Evolutionary conservation across 352 stramenopile species (phyloP).

Genomic region (Phytopythium mirpurense): DNA sequence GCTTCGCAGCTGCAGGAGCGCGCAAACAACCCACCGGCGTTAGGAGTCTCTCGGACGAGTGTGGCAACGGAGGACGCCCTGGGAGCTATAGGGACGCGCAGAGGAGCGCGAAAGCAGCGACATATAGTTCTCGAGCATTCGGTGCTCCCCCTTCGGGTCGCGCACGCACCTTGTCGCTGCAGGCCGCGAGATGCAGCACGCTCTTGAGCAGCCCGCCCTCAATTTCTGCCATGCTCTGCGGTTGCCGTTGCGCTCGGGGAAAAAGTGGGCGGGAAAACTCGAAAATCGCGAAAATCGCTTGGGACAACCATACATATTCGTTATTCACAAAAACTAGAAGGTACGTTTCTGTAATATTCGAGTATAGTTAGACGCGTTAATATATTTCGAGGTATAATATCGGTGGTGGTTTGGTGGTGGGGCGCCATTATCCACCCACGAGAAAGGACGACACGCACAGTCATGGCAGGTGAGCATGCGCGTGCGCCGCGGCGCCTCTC

Average conservation of each 20-base stretch:
- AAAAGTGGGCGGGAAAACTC: slow-evolving; percentile 8
- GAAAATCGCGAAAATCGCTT: neutral
- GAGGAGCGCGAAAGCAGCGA: neutral
- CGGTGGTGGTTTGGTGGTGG: too few relatives aligned
- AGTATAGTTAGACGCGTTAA: too few relatives aligned
- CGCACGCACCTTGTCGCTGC: slow-evolving; percentile 60
- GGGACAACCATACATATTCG: too few relatives aligned
- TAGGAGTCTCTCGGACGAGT: too few relatives aligned
- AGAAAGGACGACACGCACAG: too few relatives aligned
- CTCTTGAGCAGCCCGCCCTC: slow-evolving; percentile 65
- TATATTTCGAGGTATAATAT: too few relatives aligned
- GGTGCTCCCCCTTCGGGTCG: neutral
- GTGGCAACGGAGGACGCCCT: too few relatives aligned
- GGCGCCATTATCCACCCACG: too few relatives aligned
- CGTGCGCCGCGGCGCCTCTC: neutral
- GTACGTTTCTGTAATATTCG: too few relatives aligned
- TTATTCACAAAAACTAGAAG: too few relatives aligned
- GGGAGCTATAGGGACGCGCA: neutral
- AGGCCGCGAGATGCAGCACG: slow-evolving; percentile 66
- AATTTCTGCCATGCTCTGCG: slow-evolving; percentile 35
- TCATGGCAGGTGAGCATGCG: slow-evolving; percentile 7
- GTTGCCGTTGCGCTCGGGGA: neutral
- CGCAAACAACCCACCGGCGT: too few relatives aligned
- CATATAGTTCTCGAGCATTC: neutral
- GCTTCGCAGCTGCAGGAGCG: slow-evolving; percentile 37